phyloP scores from a whole-genome alignment of 2,329 filamentous ascomycete species.

The Arthrobotrys musiformis region DNA sequence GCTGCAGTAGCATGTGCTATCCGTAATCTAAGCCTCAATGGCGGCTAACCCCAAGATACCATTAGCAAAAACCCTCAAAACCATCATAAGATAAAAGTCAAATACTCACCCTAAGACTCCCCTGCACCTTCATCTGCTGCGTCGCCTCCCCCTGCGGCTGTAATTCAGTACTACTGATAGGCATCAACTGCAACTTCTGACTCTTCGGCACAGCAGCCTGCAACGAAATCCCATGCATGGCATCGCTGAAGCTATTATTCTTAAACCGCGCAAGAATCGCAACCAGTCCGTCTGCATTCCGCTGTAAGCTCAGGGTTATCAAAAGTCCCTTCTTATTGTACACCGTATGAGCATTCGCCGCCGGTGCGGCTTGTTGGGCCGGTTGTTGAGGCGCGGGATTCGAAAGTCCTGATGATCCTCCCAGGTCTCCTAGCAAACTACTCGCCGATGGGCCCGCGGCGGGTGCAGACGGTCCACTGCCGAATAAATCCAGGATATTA shows the following conservation, averaged over 20 bases:
- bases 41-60: slow-evolving; percentile 66
- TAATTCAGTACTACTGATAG: slow-evolving; percentile 83
- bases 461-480: slow-evolving; percentile 63
- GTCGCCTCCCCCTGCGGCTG: slow-evolving; percentile 82
- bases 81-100: background rate
- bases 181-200: slow-evolving; percentile 90
- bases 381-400: slow-evolving; percentile 62
- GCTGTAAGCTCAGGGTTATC: slow-evolving; percentile 83
- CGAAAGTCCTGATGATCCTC: slow-evolving; percentile 68
- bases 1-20: slow-evolving; percentile 79
- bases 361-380: slow-evolving; percentile 61
- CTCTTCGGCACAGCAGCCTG: slow-evolving; percentile 97
- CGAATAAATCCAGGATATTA: slow-evolving; percentile 93
- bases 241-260: slow-evolving; percentile 75
- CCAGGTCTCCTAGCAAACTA: slow-evolving; percentile 67
- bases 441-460: slow-evolving; percentile 65
- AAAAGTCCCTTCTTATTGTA: slow-evolving; percentile 88
- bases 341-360: slow-evolving; percentile 72
- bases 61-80: slow-evolving; percentile 34
- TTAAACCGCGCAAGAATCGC: slow-evolving; percentile 86
- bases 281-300: slow-evolving; percentile 80
- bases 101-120: slow-evolving; percentile 82
- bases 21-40: slow-evolving; percentile 83
- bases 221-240: slow-evolving; percentile 79
- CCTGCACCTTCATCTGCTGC: slow-evolving; percentile 87